Percentiles rank a stretch among this genome's conserved stretches.
phyloP scores from a whole-genome alignment of 1,139 yeast genomes.

The Hemisphaericaspora subhashii region DNA sequence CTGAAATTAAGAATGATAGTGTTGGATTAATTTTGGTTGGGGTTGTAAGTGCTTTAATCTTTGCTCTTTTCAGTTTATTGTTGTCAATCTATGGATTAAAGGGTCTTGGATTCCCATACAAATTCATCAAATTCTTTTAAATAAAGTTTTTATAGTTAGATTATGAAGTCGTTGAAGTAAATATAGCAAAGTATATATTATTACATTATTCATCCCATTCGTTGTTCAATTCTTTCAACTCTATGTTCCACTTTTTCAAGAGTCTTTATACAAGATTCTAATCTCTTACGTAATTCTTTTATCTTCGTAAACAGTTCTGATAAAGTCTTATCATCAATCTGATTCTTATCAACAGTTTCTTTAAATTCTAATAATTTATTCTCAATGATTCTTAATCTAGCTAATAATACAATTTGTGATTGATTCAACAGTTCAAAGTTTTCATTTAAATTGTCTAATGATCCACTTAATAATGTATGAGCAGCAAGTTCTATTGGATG shows the following conservation, averaged over 20 bases:
- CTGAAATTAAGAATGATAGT: slow-evolving; percentile 41
- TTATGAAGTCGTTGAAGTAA: too few species aligned
- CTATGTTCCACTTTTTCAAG: slow-evolving; percentile 37
- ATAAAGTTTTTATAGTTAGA: not conserved
- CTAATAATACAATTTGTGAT: slow-evolving; percentile 54
- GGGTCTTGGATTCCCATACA: slow-evolving; percentile 63
- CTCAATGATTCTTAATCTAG: slow-evolving; percentile 48
- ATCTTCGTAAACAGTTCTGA: slow-evolving; percentile 32
- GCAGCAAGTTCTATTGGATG: slow-evolving; percentile 61
- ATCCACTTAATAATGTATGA: slow-evolving; percentile 52
- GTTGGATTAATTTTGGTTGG: slow-evolving; percentile 47
- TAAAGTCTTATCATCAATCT: slow-evolving; percentile 24
- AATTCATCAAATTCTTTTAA: slow-evolving; percentile 31
- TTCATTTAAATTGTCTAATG: slow-evolving; percentile 52
- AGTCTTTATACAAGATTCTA: slow-evolving; percentile 30
- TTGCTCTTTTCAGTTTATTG: slow-evolving; percentile 54
- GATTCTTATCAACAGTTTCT: slow-evolving; percentile 15
- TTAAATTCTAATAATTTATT: slow-evolving; percentile 30
- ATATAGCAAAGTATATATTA: not conserved
- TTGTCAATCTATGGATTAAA: slow-evolving; percentile 58
- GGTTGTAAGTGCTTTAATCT: slow-evolving; percentile 38
- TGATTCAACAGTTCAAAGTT: slow-evolving; percentile 55
- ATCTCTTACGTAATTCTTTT: slow-evolving; percentile 30
- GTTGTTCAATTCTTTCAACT: slow-evolving; percentile 17
- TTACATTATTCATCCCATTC: not conserved